Conservation (phyloP, 371 early-diverging fungal species). For the Smittium culicis region DNA sequence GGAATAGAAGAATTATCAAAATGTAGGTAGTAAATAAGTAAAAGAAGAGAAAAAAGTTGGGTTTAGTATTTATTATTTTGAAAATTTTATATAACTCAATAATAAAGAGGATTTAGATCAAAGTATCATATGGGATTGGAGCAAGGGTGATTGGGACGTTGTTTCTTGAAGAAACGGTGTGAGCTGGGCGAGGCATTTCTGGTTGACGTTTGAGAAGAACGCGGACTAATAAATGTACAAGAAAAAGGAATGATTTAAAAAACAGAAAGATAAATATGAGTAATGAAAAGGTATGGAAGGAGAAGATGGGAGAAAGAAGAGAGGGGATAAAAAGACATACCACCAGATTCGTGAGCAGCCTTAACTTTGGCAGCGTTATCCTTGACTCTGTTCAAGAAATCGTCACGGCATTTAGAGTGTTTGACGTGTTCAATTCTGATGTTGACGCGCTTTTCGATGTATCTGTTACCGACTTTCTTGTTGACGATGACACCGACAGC, state of each 20-base stretch:
- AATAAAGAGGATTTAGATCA: slow-evolving; percentile 8
- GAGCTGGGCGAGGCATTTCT: slow-evolving; percentile 79
- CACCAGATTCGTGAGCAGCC: slow-evolving; percentile 46
- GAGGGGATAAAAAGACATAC: slow-evolving; percentile 12
- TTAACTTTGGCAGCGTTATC: slow-evolving; percentile 74
- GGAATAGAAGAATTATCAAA: too few species aligned
- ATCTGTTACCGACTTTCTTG: slow-evolving; percentile 96
- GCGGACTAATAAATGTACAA: slow-evolving; percentile 22
- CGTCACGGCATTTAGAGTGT: slow-evolving; percentile 98
- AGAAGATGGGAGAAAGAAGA: slow-evolving; percentile 9
- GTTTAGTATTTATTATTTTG: too few species aligned
- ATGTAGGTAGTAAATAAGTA: too few species aligned
- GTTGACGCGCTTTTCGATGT: slow-evolving; percentile 97
- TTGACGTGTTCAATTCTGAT: slow-evolving; percentile 98
- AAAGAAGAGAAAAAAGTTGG: too few species aligned
- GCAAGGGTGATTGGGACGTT: slow-evolving; percentile 85
- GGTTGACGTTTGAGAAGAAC: slow-evolving; percentile 89
- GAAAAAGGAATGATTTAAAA: slow-evolving; percentile 4
- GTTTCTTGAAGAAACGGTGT: slow-evolving; percentile 71
- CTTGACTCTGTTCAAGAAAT: slow-evolving; percentile 95
- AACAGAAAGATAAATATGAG: slow-evolving; percentile 7
- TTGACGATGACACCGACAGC: slow-evolving; percentile 96
- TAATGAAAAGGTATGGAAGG: not conserved
- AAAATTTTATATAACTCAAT: too few species aligned
- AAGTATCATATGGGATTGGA: slow-evolving; percentile 86